Conservation (phyloP, 371 early-diverging fungal species). For the Racocetra persica region DNA sequence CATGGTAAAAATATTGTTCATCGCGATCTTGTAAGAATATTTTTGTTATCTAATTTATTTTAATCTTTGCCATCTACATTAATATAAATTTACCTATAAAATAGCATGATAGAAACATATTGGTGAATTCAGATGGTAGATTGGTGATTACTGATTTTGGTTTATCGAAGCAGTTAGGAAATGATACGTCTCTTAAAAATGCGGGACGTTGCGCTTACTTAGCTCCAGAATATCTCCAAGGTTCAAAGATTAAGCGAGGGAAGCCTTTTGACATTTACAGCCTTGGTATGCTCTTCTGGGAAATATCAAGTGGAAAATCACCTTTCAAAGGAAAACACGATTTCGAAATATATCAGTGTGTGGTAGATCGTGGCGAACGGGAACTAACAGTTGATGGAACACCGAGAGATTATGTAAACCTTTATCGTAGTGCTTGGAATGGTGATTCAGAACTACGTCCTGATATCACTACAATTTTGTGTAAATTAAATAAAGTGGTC, state of each 20-base stretch:
- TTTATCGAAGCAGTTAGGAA: not conserved
- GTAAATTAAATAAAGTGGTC: too few species aligned
- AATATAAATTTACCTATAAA: not conserved
- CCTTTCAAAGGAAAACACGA: not conserved
- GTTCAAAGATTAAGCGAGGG: not conserved
- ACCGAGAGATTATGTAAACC: too few species aligned
- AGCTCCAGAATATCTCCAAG: slow-evolving; percentile 1
- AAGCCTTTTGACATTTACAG: slow-evolving; percentile 23
- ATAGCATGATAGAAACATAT: slow-evolving; percentile 37
- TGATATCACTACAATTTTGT: too few species aligned
- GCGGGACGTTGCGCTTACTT: not conserved
- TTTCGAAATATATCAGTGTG: too few species aligned
- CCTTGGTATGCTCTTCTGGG: slow-evolving; percentile 35
- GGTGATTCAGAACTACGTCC: too few species aligned
- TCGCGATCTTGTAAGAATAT: slow-evolving; percentile 35
- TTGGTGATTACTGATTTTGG: slow-evolving; percentile 37
- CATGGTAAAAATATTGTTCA: slow-evolving; percentile 29
- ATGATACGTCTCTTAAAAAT: not conserved
- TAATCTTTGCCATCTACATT: too few species aligned
- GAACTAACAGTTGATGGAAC: too few species aligned
- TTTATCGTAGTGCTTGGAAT: too few species aligned
- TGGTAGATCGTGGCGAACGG: too few species aligned
- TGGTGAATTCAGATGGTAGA: slow-evolving; percentile 21
- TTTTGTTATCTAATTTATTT: not conserved
- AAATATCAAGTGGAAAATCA: slow-evolving; percentile 21